Evolutionary conservation across 495 filamentous ascomycete species (phyloP).

Genomic region (Penicillium chermesinum): DNA sequence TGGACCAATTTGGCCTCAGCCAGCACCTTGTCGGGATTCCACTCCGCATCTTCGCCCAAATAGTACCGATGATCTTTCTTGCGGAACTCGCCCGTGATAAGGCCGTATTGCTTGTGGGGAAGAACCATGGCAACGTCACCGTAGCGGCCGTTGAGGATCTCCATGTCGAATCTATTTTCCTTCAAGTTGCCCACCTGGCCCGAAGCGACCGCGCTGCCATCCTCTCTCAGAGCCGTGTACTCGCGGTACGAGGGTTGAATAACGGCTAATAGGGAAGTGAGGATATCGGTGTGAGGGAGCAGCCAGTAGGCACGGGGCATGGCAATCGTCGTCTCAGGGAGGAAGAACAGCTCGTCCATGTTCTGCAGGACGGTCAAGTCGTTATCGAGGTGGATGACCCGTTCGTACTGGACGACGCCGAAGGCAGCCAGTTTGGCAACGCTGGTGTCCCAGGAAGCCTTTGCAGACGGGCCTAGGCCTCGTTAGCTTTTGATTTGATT

Average conservation of each 20-base stretch:
- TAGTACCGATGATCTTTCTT: slow-evolving; percentile 53
- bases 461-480: too few species aligned
- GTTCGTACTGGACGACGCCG: slow-evolving; percentile 60
- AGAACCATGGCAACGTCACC: slow-evolving; percentile 61
- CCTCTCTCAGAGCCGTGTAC: slow-evolving; percentile 48
- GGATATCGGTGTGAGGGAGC: slow-evolving; percentile 43
- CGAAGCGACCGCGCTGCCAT: slow-evolving; percentile 20
- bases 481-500: too few species aligned
- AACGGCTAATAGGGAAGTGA: slow-evolving; percentile 61
- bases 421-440: slow-evolving; percentile 69
- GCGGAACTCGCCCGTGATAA: slow-evolving; percentile 70
- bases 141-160: slow-evolving; percentile 69
- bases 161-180: slow-evolving; percentile 58
- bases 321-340: slow-evolving; percentile 54
- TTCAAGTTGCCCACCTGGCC: slow-evolving; percentile 34
- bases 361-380: slow-evolving; percentile 58
- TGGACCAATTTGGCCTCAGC: slow-evolving; percentile 71
- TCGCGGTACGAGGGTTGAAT: slow-evolving; percentile 55
- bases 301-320: slow-evolving; percentile 73
- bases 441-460: slow-evolving; percentile 53
- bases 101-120: slow-evolving; percentile 67
- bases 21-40: slow-evolving; percentile 61
- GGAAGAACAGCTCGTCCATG: slow-evolving; percentile 71
- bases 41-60: slow-evolving; percentile 59
- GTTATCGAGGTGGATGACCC: slow-evolving; percentile 65